These are phyloP conservation scores for Phellopilus nigrolimitatus DNA, from an alignment of 1,284 basidiomycete species.

Conservation along the genomic window DNA sequence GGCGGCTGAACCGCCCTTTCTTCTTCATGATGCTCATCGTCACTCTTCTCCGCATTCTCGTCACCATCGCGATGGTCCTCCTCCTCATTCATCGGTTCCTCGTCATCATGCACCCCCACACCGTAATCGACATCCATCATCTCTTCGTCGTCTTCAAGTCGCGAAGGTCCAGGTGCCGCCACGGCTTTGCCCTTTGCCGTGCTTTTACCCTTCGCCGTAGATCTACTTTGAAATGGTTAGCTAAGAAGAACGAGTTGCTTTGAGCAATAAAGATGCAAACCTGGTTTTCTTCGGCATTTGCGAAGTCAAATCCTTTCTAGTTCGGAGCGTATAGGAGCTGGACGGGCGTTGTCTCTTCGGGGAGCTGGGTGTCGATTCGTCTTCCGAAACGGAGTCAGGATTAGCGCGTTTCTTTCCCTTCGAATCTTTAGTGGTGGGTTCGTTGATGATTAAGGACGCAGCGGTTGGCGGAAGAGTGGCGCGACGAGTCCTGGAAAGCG, in stretches of 20 bases:
- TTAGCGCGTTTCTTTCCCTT: conserved; percentile 85
- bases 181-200: conserved; percentile 55
- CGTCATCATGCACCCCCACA: conserved; percentile 43
- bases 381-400: conserved; percentile 59
- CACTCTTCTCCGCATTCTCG: conserved; percentile 32
- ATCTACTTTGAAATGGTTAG: conserved; percentile 21
- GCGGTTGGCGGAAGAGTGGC: conserved; percentile 39
- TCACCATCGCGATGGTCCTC: conserved; percentile 28
- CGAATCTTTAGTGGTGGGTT: conserved; percentile 58
- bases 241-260: conserved; percentile 17
- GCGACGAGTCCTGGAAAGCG: conserved; percentile 48
- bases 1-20: conserved; percentile 29
- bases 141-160: conserved; percentile 69
- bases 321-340: conserved; percentile 60
- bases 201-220: conserved; percentile 58
- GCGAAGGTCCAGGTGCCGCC: conserved; percentile 45
- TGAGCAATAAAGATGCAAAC: conserved; percentile 33
- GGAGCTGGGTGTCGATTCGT: conserved; percentile 48
- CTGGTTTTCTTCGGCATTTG: conserved; percentile 71
- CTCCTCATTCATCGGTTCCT: conserved; percentile 29
- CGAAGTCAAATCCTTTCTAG: conserved; percentile 40
- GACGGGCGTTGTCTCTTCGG: conserved; percentile 53
- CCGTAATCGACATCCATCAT: conserved; percentile 68
- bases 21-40: conserved; percentile 36
- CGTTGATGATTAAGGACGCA: conserved; percentile 64